Conservation (phyloP, 768 basidiomycete genomes). For the Amyloporia xantha region DNA sequence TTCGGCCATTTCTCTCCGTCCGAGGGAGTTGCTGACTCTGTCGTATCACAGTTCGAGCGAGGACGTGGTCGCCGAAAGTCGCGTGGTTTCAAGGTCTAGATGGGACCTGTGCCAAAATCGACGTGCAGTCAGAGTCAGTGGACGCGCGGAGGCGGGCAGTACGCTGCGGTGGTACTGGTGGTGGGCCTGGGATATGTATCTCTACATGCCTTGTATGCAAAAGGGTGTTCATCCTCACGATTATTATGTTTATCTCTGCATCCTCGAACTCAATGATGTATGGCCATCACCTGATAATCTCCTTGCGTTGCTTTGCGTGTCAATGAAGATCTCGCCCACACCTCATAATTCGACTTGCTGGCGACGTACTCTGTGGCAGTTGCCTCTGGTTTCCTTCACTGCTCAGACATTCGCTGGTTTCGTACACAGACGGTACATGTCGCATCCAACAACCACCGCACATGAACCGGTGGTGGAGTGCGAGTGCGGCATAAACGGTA, state of each 20-base stretch:
- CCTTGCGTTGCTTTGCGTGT: no score
- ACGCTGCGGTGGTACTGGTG: neutral
- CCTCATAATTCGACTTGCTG: no score
- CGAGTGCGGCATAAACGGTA: no score
- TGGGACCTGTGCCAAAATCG: constrained; percentile 26
- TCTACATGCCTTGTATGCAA: constrained; percentile 2
- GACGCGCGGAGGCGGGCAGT: neutral
- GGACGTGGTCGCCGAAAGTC: constrained; percentile 99
- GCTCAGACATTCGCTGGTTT: no score
- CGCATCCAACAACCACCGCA: no score
- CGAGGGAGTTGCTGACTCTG: neutral
- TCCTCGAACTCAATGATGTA: constrained; percentile 1
- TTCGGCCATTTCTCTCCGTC: neutral
- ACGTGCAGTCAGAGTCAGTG: constrained; percentile 26
- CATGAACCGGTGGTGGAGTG: no score
- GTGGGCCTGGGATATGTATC: constrained; percentile 1
- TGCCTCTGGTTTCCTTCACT: no score
- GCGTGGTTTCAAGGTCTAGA: constrained; percentile 92
- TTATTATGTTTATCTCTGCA: constrained; percentile 1
- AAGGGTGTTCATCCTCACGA: neutral
- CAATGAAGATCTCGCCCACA: no score
- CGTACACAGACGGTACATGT: no score
- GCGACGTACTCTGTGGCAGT: no score
- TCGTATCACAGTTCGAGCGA: constrained; percentile 73
- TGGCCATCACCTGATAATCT: neutral